Evolutionary conservation across 176 grass and related monocot species (phyloP), one percentile per base, ranked within the genome.

Genomic region (Guadua angustifolia): DNA sequence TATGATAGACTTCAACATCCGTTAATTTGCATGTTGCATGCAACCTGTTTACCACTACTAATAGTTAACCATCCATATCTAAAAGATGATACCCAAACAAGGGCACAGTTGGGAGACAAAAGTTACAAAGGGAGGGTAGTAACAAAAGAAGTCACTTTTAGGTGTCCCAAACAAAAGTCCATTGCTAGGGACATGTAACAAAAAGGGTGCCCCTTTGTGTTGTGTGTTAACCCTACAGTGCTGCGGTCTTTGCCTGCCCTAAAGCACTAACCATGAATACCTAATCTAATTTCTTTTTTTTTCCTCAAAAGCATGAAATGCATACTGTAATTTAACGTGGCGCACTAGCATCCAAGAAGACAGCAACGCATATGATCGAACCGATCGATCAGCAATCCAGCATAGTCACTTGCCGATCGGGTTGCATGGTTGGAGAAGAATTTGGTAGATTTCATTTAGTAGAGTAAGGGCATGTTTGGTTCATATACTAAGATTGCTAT

Each of bases 181-280:
- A 87, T 14, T 75, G 16, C 38, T 39, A 49, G 61, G 62, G 62
- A 51, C 62, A 82, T 19, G 12, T 33, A 82, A 82, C 79, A 58
- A 76, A 82, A 82, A 82, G 79, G 42, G 40, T 0, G 4, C 39
- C 21, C 26, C 15, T 9, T 75, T 58, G 70, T 87, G 85, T 19
- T 59, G 71, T 82, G 78, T 24, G 71, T 69, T 82, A 76, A 66
- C 79, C 85, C 78, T 87, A 60, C 85, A 87, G 19, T 58, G 85
- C 70, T 9, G 50, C 19, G 65, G 52, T 71, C 52, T 74, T 65
- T 74, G 81, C 85, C 29, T 80, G 49, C 70, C 70, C 71, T 50
- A 69, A 87, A 76, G 71, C 78, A 47, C 47, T 18, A 38, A 13
- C 29, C 25, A 14, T 44, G 10, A 80, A 46, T 66, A 81, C 77